phyloP scores from a whole-genome alignment of 371 early-diverging fungal species.

The Spraguea lophii region DNA sequence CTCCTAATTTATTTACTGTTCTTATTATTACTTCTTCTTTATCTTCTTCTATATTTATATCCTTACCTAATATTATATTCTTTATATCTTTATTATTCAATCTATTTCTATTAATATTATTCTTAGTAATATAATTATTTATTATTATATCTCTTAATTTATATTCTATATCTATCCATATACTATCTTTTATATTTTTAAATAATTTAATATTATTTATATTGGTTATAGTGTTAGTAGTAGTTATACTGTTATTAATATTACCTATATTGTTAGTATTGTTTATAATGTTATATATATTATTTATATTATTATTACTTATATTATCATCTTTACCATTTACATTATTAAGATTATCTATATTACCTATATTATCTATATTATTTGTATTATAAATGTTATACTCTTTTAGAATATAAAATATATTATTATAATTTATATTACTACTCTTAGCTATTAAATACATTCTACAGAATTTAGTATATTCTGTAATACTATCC shows the following conservation, averaged over 20 bases:
- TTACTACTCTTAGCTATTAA: too few relatives aligned
- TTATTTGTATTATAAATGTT: too few relatives aligned
- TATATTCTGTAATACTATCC: too few relatives aligned
- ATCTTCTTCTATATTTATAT: not conserved
- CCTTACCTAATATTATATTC: constrained; percentile 80
- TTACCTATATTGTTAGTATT: constrained; percentile 74
- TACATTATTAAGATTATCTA: not conserved
- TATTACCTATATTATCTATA: too few relatives aligned
- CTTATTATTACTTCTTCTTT: not conserved
- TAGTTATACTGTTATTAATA: constrained; percentile 80
- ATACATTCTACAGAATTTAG: too few relatives aligned
- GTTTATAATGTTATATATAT: constrained; percentile 76
- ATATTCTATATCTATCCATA: constrained; percentile 89
- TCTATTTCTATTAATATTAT: constrained; percentile 80
- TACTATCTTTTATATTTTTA: constrained; percentile 75
- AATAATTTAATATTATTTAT: constrained; percentile 79
- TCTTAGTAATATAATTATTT: constrained; percentile 86
- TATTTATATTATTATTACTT: not conserved
- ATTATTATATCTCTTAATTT: constrained; percentile 81
- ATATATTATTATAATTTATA: too few relatives aligned
- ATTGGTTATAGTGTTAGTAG: constrained; percentile 77
- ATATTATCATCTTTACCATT: constrained; percentile 49
- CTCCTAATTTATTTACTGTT: not conserved
- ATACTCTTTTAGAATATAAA: too few relatives aligned
- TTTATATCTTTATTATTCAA: constrained; percentile 82